Base-by-base conservation (phyloP, 257 asterid species). In the Catharanthus roseus region DNA sequence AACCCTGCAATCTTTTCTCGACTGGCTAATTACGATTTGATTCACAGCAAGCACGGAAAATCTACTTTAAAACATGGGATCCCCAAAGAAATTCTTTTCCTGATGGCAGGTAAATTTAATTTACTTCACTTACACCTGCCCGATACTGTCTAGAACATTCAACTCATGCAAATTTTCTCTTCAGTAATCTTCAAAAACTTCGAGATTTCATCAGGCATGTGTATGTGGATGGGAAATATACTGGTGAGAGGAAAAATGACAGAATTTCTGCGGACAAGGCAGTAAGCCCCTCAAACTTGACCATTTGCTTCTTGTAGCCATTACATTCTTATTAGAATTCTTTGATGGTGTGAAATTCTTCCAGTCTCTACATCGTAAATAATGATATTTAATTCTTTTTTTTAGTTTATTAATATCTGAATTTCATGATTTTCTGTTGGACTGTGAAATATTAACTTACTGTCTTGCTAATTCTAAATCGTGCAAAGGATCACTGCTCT, bases 41-140 rank as follows among this genome's bases (percentile, higher is more conserved):
- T 64, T 75, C 29, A 28, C 81, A 93, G 99, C 72, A 91, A 75
- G 96, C 96, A 45, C 82, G 83, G 82, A 77, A 86, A 69, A 85
- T 86, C 78, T 91, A 91, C 75, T 88, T 93, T 28, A 93, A 85
- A 74, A 65, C 81, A n/a, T 88, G 96, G 96, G 96, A 93, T 83
- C 85, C 91, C 3, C 76, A 80, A 16, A 82, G 83, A 36, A 84
- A 84, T 78, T 42, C 74, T 69, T 80, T 77, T 77, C 96, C 99
- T 9, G 96, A 91, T 26, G 63, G 82, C 74, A 79, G 95, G 99
- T 89, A 80, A 72, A 34, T 44, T 65, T 24, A 33, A 38, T 45
- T 74, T 16, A 16, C 12, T 24, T 41, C 16, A 61, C 13, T 21
- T 23, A 28, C 33, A 13, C 26, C n/a, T 12, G 41, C 15, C 53